Evolutionary conservation across 2,329 filamentous ascomycete species (phyloP), one percentile per base, ranked within the genome.

Genomic region (Exophiala sp.): DNA sequence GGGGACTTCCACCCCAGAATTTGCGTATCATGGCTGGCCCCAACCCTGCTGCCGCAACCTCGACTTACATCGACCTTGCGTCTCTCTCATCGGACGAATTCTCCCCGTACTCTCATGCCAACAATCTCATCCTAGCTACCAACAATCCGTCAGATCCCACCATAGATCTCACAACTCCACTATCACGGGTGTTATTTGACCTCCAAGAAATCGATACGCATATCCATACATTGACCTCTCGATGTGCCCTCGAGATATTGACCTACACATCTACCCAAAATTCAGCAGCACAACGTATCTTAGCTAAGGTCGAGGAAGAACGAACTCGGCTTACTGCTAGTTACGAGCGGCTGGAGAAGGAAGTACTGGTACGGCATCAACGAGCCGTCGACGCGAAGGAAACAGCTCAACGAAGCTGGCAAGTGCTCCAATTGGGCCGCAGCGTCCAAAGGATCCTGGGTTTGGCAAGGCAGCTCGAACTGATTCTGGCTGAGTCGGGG

Each of bases 171-270:
- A 91, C 89, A 4, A 97, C 93, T 13, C 91, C 93, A 2, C 78
- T 98, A 41, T 95, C 90, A 3, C 82, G 88, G 47, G 90, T 96
- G 3, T 81, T 97, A 5, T 98, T 98, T 70, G 93, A 98, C 69
- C 84, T 93, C 2, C 93, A 97, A 66, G 93, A 97, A 69, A 85
- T 98, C 58, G 91, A 97, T 70, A 95, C 90, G 0, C 89, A 95
- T 65, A 95, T 98, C 57, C 88, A 98, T 67, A 79, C 81, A 2
- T 78, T 97, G 34, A 94, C 91, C 4, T 93, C 89, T 2, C 83
- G 86, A 56, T 86, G 84, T 22, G 89, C 93, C 2, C 72, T 91
- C 0, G 86, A 89, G 0, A 76, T 98, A 22, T 78, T 98, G 16
- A 73, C 82, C 23, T 79, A 96, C 67, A 94, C 90, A 2, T 77